Base-by-base conservation (phyloP, 306 rosid species). In the Vicia faba region DNA sequence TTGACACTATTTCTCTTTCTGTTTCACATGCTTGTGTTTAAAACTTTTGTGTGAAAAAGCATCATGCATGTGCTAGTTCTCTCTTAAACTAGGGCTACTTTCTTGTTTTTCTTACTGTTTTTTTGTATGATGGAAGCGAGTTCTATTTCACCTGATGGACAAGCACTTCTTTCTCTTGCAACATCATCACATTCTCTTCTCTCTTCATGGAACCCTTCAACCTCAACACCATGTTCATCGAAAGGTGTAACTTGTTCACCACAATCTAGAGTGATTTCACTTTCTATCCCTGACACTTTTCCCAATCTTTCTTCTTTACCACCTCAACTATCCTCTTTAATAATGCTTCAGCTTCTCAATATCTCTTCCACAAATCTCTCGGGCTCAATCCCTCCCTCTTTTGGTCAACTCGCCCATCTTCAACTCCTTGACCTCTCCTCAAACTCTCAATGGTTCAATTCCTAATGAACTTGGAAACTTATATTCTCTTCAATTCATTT, bases 171-270 rank as follows among this genome's bases (percentile, higher is more conserved):
- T 77, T 82, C 96, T 65, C 96, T 93, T 65, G 70, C 73, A 26
- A 70, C 68, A 40, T 51, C 86, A n/a, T 69, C 95, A 9, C 70
- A 87, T 59, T 83, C 91, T 66, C 81, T 85, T 65, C 85, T 88
- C 33, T 87, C 92, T 29, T 80, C 99, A 54, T 95, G 99, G 99
- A 83, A 82, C 69, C 89, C 95, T 11, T 80, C 95, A 74, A 81
- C 84, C 72, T 68, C 72, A 59, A 90, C 93, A 15, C 99, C 99
- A 3, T 95, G 99, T 83, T 84, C 95, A 64, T 95, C 97, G 99
- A 74, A 76, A 23, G 99, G 97, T 12, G 70, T 95, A 26, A 81
- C 92, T 19, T 95, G 99, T 61, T 89, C 96, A 11, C 91, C 97
- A 14, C 96, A 88, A 69, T 79, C 79, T 61, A 86, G 96, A 81